Evolutionary conservation across 2,329 filamentous ascomycete genomes (phyloP).

Genomic region (Dothistroma septosporum): DNA sequence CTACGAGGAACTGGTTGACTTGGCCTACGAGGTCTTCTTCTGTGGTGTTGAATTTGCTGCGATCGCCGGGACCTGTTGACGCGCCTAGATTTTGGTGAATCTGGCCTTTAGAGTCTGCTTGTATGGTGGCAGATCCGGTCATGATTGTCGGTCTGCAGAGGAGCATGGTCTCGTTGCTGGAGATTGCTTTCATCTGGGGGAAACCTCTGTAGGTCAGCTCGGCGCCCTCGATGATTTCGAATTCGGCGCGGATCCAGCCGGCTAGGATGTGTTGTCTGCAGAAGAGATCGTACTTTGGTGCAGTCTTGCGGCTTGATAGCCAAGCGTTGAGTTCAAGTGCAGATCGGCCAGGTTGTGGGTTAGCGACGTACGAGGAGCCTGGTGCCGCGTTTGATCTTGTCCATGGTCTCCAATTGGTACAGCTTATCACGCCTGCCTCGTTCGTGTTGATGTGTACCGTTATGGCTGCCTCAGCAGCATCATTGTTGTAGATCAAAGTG

Average conservation of each 20-base stretch:
- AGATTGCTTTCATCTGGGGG: slow-evolving; percentile 5
- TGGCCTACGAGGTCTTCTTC: slow-evolving; percentile 15
- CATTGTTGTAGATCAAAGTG: background rate
- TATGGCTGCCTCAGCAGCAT: background rate
- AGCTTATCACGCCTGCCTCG: background rate
- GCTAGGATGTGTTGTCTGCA: slow-evolving; percentile 24
- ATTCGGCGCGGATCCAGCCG: slow-evolving; percentile 30
- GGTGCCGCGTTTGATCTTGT: background rate
- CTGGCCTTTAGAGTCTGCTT: slow-evolving; percentile 33
- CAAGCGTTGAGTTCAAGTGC: slow-evolving; percentile 11
- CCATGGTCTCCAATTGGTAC: background rate
- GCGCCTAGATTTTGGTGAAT: slow-evolving; percentile 20
- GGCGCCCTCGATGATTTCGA: slow-evolving; percentile 11
- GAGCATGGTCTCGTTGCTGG: slow-evolving; percentile 28
- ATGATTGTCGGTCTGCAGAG: slow-evolving; percentile 37
- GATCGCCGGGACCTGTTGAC: background rate
- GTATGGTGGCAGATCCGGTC: slow-evolving; percentile 35
- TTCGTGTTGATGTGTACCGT: background rate
- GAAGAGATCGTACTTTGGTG: slow-evolving; percentile 13
- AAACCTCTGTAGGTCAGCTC: background rate
- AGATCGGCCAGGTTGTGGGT: slow-evolving; percentile 3
- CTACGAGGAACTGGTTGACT: slow-evolving; percentile 17
- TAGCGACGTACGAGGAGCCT: background rate
- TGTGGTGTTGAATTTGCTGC: slow-evolving; percentile 3
- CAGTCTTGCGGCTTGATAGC: slow-evolving; percentile 3